Evolutionary conservation across 1,284 basidiomycete genomes (phyloP), one percentile per base, ranked within the genome.

Genomic region (Moesziomyces sp.): DNA sequence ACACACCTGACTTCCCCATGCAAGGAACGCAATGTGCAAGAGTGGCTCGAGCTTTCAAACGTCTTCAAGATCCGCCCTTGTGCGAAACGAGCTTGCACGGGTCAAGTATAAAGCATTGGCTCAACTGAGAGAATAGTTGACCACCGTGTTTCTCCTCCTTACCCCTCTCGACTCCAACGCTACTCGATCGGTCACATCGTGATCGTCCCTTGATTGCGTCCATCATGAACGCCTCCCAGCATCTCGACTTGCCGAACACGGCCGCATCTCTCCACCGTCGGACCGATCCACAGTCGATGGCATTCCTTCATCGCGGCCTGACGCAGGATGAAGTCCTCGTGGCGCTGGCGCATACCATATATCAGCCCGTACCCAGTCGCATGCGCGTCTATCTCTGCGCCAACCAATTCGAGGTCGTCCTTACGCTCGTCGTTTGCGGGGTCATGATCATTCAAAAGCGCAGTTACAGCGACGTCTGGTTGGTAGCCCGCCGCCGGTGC

Each of bases 391-490:
- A 49, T 34, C 46, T 64, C 18, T 19, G 52, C 18, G n/a, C 51
- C 10, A 58, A 38, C 26, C 28, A 48, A n/a, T 18, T 53, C n/a
- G 61, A 57, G 19, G 48, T 49, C 5, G 9, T 48, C 35, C 14
- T 57, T 8, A 40, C 54, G 2, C 14, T 52, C 21, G 3, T 28
- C 4, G 4, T 58, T 10, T 48, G 50, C 30, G 40, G 46, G 7
- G 23, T 24, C 30, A 24, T 64, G 19, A 26, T 64, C n/a, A 10
- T 30, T 18, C 34, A 46, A 18, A 64, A 64, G 24, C 38, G 45
- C n/a, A 18, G 44, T 5, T 23, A 40, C 10, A 49, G 61, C 23
- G 46, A 52, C 18, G 30, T 64, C 35, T 64, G 61, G 61, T 5
- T 64, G 11, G 4, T 64, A 10, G 3, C 49, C 0, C 21, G 18